Conservation (phyloP, 352 stramenopile genomes). For the Phytopythium litorale region DNA sequence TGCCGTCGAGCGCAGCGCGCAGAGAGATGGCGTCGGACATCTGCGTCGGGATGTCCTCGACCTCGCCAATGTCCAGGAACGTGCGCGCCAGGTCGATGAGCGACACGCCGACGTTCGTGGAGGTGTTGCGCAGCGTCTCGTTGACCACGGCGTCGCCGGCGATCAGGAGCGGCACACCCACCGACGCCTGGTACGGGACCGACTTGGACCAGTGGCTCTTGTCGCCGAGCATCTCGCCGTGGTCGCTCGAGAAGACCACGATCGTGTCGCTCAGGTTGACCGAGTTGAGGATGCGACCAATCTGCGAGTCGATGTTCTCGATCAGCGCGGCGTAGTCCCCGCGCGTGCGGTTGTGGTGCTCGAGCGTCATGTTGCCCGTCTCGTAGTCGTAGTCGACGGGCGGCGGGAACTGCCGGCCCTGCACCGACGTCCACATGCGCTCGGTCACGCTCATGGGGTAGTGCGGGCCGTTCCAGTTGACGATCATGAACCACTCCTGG, state of each 20-base stretch:
- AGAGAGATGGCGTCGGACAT: slow-evolving; percentile 29
- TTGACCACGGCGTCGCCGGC: slow-evolving; percentile 22
- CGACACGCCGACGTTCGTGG: slow-evolving; percentile 22
- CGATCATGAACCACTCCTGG: slow-evolving; percentile 29
- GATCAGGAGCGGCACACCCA: slow-evolving; percentile 24
- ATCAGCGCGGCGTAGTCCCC: slow-evolving; percentile 30
- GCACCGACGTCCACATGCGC: slow-evolving; percentile 24
- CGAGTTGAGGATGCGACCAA: slow-evolving; percentile 20
- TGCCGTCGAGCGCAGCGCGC: slow-evolving; percentile 17
- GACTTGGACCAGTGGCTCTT: slow-evolving; percentile 22
- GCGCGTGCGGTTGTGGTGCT: slow-evolving; percentile 25
- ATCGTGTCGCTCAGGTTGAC: slow-evolving; percentile 30
- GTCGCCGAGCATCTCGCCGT: slow-evolving; percentile 31
- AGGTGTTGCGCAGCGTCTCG: slow-evolving; percentile 14
- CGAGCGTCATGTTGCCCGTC: slow-evolving; percentile 21
- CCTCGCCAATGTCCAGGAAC: slow-evolving; percentile 26
- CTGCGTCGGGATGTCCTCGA: slow-evolving; percentile 18
- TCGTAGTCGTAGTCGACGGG: slow-evolving; percentile 20
- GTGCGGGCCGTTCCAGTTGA: slow-evolving; percentile 35
- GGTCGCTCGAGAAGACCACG: slow-evolving; percentile 28
- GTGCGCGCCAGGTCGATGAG: slow-evolving; percentile 29
- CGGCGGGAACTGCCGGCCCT: slow-evolving; percentile 19
- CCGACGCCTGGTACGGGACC: slow-evolving; percentile 23
- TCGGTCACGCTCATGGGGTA: slow-evolving; percentile 31
- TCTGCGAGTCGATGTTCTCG: slow-evolving; percentile 29